phyloP scores from a whole-genome alignment of 768 basidiomycete genomes.

The Auriscalpium vulgare region DNA sequence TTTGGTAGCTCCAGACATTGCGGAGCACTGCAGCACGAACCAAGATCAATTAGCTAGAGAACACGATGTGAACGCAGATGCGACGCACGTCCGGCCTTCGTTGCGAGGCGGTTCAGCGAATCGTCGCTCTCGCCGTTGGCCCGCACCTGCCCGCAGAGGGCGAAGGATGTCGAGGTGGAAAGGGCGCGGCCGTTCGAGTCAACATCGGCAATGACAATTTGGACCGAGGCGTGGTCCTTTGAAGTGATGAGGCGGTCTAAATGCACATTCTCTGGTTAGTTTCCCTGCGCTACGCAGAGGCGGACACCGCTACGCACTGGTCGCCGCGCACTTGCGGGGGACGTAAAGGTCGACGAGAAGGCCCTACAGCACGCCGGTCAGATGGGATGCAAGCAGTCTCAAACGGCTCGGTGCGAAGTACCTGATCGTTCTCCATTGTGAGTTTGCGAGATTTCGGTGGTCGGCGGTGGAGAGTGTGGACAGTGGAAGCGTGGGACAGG shows the following conservation, averaged over 20 bases:
- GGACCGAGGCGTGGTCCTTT: slow-evolving; percentile 98
- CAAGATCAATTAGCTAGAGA: neutral
- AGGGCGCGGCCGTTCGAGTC: slow-evolving; percentile 81
- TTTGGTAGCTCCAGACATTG: slow-evolving; percentile 94
- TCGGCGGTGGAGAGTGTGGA: neutral
- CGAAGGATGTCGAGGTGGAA: slow-evolving; percentile 80
- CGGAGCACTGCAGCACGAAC: slow-evolving; percentile 63
- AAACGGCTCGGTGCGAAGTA: slow-evolving; percentile 26
- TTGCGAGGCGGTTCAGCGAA: slow-evolving; percentile 92
- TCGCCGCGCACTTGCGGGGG: slow-evolving; percentile 98
- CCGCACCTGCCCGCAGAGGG: slow-evolving; percentile 89
- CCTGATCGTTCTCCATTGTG: slow-evolving; percentile 89
- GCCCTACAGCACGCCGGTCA: slow-evolving; percentile 45
- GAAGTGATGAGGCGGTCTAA: slow-evolving; percentile 96
- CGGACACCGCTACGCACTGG: slow-evolving; percentile 56
- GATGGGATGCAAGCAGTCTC: neutral
- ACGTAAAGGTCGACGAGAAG: slow-evolving; percentile 99
- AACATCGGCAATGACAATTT: slow-evolving; percentile 91
- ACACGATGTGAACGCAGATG: neutral
- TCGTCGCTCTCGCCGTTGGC: slow-evolving; percentile 96
- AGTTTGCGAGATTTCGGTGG: neutral
- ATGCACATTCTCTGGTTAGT: slow-evolving; percentile 1
- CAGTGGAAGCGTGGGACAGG: neutral
- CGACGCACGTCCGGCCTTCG: slow-evolving; percentile 86
- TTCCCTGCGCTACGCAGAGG: neutral